Evolutionary conservation across 768 basidiomycete species (phyloP).

Genomic region (Sutorius australiensis): DNA sequence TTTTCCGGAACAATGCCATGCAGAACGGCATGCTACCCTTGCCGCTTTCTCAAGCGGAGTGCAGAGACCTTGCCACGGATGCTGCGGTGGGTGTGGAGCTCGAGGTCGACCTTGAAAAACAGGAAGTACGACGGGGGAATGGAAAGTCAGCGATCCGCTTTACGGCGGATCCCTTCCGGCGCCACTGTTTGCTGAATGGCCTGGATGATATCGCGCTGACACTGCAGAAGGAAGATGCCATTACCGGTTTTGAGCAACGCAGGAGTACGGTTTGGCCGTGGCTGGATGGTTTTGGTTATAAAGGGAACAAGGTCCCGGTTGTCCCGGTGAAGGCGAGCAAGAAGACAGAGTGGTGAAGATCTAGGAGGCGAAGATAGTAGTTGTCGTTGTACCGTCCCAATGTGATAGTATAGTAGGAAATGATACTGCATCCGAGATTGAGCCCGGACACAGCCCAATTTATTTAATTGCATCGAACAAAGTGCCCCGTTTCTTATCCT

Average conservation of each 20-base stretch:
- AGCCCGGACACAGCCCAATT: constrained; percentile 6
- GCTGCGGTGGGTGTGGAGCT: constrained; percentile 72
- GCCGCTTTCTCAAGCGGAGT: constrained; percentile 63
- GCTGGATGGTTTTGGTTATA: constrained; percentile 94
- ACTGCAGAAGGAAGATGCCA: constrained; percentile 70
- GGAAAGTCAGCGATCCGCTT: constrained; percentile 75
- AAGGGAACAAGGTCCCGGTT: constrained; percentile 70
- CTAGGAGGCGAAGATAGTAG: no score
- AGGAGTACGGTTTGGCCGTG: constrained; percentile 86
- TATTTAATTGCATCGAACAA: constrained; percentile 1
- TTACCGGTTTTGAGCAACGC: constrained; percentile 74
- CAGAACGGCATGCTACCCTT: constrained; percentile 92
- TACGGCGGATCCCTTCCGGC: constrained; percentile 82
- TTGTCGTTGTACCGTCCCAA: background rate
- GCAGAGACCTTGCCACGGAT: constrained; percentile 70
- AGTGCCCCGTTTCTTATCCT: no score
- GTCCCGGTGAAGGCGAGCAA: constrained; percentile 34
- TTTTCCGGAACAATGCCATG: constrained; percentile 86
- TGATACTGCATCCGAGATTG: constrained; percentile 17
- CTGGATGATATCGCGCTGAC: constrained; percentile 96
- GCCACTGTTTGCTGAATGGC: constrained; percentile 92
- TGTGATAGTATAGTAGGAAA: background rate
- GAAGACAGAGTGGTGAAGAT: constrained; percentile 70
- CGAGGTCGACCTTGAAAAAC: constrained; percentile 80
- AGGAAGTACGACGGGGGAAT: constrained; percentile 71